Conservation (phyloP, 805 yeast genomes). For the Lipomyces yamanashiensis region DNA sequence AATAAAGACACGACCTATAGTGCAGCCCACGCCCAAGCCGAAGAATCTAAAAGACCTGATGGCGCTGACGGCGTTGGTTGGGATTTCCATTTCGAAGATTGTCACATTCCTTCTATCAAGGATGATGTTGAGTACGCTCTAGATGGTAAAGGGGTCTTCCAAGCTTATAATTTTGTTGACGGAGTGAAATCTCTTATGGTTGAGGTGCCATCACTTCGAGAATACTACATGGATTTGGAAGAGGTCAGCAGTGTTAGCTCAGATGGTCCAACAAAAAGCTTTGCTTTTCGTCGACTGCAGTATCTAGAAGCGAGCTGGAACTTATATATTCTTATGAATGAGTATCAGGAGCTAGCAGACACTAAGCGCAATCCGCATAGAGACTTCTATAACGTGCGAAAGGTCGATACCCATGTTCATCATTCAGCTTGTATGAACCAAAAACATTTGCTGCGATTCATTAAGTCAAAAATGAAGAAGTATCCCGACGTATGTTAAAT, state of each 20-base stretch:
- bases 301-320: slow-evolving; percentile 97
- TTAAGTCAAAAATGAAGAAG: slow-evolving; percentile 90
- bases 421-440: slow-evolving; percentile 99
- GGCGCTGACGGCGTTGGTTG: slow-evolving; percentile 47
- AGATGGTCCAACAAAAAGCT: slow-evolving; percentile 95
- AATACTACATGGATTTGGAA: slow-evolving; percentile 83
- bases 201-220: slow-evolving; percentile 70
- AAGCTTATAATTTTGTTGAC: slow-evolving; percentile 52
- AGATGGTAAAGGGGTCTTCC: slow-evolving; percentile 72
- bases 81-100: slow-evolving; percentile 63
- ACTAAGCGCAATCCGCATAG: slow-evolving; percentile 94
- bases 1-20: slow-evolving; percentile 44
- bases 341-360: slow-evolving; percentile 88
- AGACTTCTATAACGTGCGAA: slow-evolving; percentile 94
- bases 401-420: slow-evolving; percentile 98
- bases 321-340: slow-evolving; percentile 82
- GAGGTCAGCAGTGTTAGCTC: slow-evolving; percentile 73
- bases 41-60: slow-evolving; percentile 21
- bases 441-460: slow-evolving; percentile 90
- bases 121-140: slow-evolving; percentile 52
- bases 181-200: slow-evolving; percentile 19
- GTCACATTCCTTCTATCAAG: slow-evolving; percentile 56
- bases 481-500: slow-evolving; percentile 55
- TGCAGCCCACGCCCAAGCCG: slow-evolving; percentile 42
- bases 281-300: slow-evolving; percentile 91